Evolutionary conservation across 2,329 filamentous ascomycete genomes (phyloP).

Genomic region (Monilinia fructigena): DNA sequence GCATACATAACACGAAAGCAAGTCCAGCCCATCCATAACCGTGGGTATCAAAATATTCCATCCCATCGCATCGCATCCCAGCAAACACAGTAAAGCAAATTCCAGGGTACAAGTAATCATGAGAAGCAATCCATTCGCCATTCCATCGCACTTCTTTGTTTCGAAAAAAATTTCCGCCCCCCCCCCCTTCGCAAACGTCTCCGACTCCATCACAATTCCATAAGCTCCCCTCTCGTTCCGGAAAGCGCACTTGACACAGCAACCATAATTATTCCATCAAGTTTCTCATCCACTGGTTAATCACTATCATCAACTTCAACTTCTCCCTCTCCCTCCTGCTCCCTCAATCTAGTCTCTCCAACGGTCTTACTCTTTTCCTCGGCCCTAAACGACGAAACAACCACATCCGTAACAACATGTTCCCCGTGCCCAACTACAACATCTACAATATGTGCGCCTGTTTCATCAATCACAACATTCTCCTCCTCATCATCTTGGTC

Average conservation of each 20-base stretch:
- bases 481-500: neutral
- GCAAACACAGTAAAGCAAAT: neutral
- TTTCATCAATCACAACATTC: neutral
- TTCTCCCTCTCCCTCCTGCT: neutral
- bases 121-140: neutral
- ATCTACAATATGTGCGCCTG: slow-evolving; percentile 1
- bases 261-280: neutral
- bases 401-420: neutral
- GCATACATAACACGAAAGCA: neutral
- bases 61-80: neutral
- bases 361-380: neutral
- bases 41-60: neutral
- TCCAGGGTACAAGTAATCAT: slow-evolving; percentile 2
- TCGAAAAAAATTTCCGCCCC: neutral
- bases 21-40: neutral
- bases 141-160: neutral
- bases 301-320: neutral
- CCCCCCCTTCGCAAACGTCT: neutral
- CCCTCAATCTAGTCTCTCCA: neutral
- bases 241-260: neutral
- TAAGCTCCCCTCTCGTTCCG: neutral
- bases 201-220: neutral
- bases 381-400: neutral
- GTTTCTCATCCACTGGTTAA: neutral
- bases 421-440: neutral